Conservation (phyloP, 108 stramenopile species). For the Cyclostephanos tholiformis region DNA sequence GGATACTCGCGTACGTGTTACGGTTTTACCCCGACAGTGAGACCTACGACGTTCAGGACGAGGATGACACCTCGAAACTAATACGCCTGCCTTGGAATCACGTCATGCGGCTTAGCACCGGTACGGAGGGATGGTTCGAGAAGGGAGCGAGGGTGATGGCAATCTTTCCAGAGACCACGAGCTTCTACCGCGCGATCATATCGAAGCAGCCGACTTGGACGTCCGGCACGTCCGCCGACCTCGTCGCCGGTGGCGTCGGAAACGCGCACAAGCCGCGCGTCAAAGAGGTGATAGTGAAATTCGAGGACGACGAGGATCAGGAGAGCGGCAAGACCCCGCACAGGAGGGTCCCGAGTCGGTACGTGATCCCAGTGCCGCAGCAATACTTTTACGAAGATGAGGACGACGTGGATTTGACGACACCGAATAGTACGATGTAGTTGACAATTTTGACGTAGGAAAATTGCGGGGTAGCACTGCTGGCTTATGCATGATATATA, state of each 20-base stretch:
- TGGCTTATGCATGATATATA: neutral
- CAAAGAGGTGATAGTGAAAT: slow-evolving; percentile 94
- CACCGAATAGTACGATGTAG: slow-evolving; percentile 32
- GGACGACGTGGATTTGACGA: slow-evolving; percentile 84
- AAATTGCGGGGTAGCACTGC: neutral
- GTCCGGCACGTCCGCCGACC: slow-evolving; percentile 37
- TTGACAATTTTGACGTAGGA: neutral
- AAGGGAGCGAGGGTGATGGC: slow-evolving; percentile 94
- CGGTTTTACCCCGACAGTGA: slow-evolving; percentile 87
- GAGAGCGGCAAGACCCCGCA: slow-evolving; percentile 88
- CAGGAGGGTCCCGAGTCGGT: slow-evolving; percentile 88
- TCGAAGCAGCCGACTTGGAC: slow-evolving; percentile 85
- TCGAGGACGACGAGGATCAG: slow-evolving; percentile 96
- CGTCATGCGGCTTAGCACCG: slow-evolving; percentile 87
- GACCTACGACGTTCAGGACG: slow-evolving; percentile 96
- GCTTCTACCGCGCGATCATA: slow-evolving; percentile 93
- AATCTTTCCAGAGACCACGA: slow-evolving; percentile 98
- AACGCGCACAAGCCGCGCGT: slow-evolving; percentile 66
- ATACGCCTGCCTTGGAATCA: slow-evolving; percentile 93
- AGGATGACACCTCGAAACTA: slow-evolving; percentile 91
- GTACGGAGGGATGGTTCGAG: slow-evolving; percentile 82
- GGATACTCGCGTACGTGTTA: slow-evolving; percentile 92
- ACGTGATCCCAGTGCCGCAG: slow-evolving; percentile 89
- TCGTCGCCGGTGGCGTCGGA: slow-evolving; percentile 31
- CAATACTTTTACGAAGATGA: slow-evolving; percentile 88